phyloP scores from a whole-genome alignment of 2,329 filamentous ascomycete genomes.

The Exophiala mesophila region DNA sequence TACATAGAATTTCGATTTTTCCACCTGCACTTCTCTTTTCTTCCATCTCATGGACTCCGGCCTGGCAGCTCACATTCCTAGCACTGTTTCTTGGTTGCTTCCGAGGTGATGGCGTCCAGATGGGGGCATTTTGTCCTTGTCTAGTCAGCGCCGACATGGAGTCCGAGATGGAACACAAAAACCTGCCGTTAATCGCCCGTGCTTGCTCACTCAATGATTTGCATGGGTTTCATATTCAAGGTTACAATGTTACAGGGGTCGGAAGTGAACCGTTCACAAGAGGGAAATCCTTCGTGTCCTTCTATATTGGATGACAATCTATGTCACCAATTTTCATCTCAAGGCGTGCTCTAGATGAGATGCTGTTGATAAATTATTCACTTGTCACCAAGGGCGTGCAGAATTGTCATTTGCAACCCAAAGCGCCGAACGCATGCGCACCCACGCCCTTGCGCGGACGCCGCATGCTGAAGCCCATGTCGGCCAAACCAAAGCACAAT shows the following conservation, averaged over 20 bases:
- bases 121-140: slow-evolving; percentile 5
- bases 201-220: slow-evolving; percentile 17
- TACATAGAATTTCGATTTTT: not conserved
- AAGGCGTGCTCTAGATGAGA: too few species aligned
- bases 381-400: too few species aligned
- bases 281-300: too few species aligned
- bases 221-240: slow-evolving; percentile 26
- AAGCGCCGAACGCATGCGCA: too few species aligned
- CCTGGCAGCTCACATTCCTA: slow-evolving; percentile 25
- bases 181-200: slow-evolving; percentile 26
- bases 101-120: slow-evolving; percentile 15
- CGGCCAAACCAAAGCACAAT: not conserved
- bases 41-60: slow-evolving; percentile 18
- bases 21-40: slow-evolving; percentile 3
- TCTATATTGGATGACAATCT: too few species aligned
- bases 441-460: not conserved
- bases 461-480: not conserved
- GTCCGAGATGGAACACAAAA: slow-evolving; percentile 17
- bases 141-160: slow-evolving; percentile 6
- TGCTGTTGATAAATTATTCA: too few species aligned
- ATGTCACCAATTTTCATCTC: too few species aligned
- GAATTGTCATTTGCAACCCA: too few species aligned
- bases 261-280: too few species aligned
- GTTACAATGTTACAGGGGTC: too few species aligned
- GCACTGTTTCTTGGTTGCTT: slow-evolving; percentile 12